Evolutionary conservation across 2,329 filamentous ascomycete species (phyloP), one percentile per base, ranked within the genome.

Genomic region (Nemania sp.): DNA sequence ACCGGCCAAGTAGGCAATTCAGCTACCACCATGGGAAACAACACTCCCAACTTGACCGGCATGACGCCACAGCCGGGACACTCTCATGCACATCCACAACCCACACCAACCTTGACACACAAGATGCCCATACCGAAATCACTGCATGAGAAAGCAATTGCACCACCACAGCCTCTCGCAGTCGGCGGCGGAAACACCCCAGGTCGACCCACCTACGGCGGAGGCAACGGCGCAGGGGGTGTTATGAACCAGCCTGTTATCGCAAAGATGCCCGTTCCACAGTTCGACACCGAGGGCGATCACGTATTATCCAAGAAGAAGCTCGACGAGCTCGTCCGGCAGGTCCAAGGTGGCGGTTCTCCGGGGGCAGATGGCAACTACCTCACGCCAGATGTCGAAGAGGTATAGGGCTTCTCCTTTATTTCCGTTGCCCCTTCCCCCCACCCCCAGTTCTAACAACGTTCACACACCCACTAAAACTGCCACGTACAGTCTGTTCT

Each of bases 241-340:
- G 88, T 95, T 51, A 90, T 97, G 83, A 88, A 89, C 53, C 92
- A 97, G 71, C 93, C 95, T 0, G 91, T 91, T 2, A 84, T 98
- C 62, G 81, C 88, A 57, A 93, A 92, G 72, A 86, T 91, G 46
- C 91, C 92, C 0, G 87, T 88, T 0, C 96, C 91, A 75, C 90
- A 91, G 58, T 87, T 97, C 60, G 94, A 98, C 73, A 91, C 91
- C 32, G 93, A 97, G 72, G 92, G 92, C 25, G 92, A 97, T 70
- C 89, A 93, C 45, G 90, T 99, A 1, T 81, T 99, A n/a, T 96
- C 90, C 79, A 97, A 97, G 85, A 96, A 96, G 79, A 98, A 97
- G 79, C 83, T 99, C 42, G 93, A 99, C 72, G 94, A 97, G 74
- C 83, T 99, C 39, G 93, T 98, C 9, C 87, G 93, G 52, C 94